Evolutionary conservation across 768 basidiomycete genomes (phyloP), one percentile per base, ranked within the genome.

Genomic region (Omphalotus guepiniiformis): DNA sequence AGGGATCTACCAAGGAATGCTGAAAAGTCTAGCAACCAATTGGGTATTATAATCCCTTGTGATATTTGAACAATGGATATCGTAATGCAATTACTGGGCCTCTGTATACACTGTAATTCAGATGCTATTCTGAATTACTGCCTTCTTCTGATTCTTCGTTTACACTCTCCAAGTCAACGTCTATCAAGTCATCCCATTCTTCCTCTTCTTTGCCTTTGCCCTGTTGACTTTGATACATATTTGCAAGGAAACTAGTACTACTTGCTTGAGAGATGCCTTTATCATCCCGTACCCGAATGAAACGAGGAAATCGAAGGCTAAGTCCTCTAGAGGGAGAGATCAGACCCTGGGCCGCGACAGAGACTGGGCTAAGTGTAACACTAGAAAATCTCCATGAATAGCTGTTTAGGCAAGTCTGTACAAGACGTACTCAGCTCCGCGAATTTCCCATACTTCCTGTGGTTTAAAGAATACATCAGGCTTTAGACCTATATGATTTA

Each of bases 361-460:
- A 94, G 13, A 92, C 80, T 0, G 92, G 93, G 36, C 90, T 92
- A 51, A 90, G 66, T 2, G 92, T 92, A 53, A 93, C 76, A 58
- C 85, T 88, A 42, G 32, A 30, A 36, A 53, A 50, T 2, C 6
- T 42, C 6, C 25, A 36, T 19, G 44, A 50, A 29, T 16, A 41
- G 54, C 42, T 50, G 56, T 56, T 23, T 21, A 6, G n/a, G 23
- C 6, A 36, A n/a, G 12, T 36, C 43, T 13, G 29, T 49, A 34
- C 8, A 29, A 23, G 42, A 61, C 72, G 61, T 53, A 80, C 84
- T 87, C 82, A 50, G 86, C 84, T 30, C 85, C 83, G 22, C 80
- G 77, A 48, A 95, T 87, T 67, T 96, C 93, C 93, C 93, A 96
- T 13, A 93, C 88, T 59, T 88, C 81, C 48, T 68, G 67, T 16